Evolutionary conservation across 2,329 filamentous ascomycete genomes (phyloP), one percentile per base, ranked within the genome.

Genomic region (Penicillium sp.): DNA sequence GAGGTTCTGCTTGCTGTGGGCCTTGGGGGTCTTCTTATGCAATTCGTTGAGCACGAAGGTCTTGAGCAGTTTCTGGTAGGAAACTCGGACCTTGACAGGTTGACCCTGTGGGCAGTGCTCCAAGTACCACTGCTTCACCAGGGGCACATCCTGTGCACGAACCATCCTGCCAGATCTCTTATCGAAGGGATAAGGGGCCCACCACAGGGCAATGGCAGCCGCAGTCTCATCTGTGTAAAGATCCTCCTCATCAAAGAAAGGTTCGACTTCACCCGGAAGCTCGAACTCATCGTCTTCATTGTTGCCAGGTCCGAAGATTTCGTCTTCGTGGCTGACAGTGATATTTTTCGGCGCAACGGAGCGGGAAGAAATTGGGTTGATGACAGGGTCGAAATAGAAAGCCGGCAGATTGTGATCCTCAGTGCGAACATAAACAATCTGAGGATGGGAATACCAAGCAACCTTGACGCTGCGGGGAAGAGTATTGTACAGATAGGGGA

Each of bases 101-200:
- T 96, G 91, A 35, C 89, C 88, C 52, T 88, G 84, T 10, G 94
- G 92, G 61, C 91, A 92, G 70, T 99, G 95, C 75, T 99, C 93
- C 6, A 99, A 81, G 69, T 99, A 99, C 90, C 91, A 97, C 72
- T 97, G 94, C 76, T 99, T 99, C 48, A 99, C 89, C 8, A 99
- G 78, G 4, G 95, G 91, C 18, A 99, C 94, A 73, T 99, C 95
- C 74, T 99, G 92, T 11, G 94, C 94, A 50, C 95, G 86, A 56
- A 97, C 92, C 92, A 97, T 99, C 62, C 86, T 88, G 34, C 94
- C 94, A 36, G 94, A 97, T 53, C 94, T 85, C 67, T 91, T 87
- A 74, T 99, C 87, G 71, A 99, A 99, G 0, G 95, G 94, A 70
- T 90, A 96, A 23, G 94, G 95, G 27, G 94, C 93, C 95, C 95